phyloP scores from a whole-genome alignment of 1,284 basidiomycete genomes.

The Grifola frondosa region DNA sequence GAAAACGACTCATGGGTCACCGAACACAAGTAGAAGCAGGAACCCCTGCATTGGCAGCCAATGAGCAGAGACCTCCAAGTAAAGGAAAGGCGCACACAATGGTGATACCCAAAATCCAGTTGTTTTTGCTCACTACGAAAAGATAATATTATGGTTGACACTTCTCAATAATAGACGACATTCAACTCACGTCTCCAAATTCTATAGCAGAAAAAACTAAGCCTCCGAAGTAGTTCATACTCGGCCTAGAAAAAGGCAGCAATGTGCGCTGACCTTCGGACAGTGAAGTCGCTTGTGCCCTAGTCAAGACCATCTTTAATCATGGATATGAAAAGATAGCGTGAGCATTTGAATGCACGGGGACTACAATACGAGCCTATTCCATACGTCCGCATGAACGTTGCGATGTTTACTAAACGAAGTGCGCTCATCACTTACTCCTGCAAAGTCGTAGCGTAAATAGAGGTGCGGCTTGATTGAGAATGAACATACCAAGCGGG shows the following conservation, averaged over 20 bases:
- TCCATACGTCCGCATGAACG: not conserved
- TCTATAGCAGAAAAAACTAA: conserved; percentile 18
- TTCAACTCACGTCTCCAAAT: conserved; percentile 23
- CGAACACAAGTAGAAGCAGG: conserved; percentile 14
- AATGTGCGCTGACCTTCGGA: conserved; percentile 10
- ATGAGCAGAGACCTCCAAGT: no score
- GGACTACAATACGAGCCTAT: conserved; percentile 17
- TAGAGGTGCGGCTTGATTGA: no score
- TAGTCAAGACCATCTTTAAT: not conserved
- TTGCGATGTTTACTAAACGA: no score
- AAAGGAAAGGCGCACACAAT: conserved; percentile 16
- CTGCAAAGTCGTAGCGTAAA: not conserved
- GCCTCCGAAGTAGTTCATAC: not conserved
- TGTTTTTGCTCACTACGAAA: conserved; percentile 19
- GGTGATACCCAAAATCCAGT: conserved; percentile 6
- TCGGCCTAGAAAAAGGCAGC: no score
- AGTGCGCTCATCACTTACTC: conserved; percentile 20
- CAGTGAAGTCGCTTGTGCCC: conserved; percentile 19
- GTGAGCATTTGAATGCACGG: conserved; percentile 8
- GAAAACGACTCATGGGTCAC: conserved; percentile 4
- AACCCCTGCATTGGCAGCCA: conserved; percentile 3
- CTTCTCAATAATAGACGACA: not conserved
- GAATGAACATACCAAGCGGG: conserved; percentile 18
- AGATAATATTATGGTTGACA: not conserved
- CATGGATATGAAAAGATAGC: no score